Percentiles rank a stretch among this genome's conserved stretches.
phyloP scores from a whole-genome alignment of 805 yeast genomes.

The Grigorovia jiainica region DNA sequence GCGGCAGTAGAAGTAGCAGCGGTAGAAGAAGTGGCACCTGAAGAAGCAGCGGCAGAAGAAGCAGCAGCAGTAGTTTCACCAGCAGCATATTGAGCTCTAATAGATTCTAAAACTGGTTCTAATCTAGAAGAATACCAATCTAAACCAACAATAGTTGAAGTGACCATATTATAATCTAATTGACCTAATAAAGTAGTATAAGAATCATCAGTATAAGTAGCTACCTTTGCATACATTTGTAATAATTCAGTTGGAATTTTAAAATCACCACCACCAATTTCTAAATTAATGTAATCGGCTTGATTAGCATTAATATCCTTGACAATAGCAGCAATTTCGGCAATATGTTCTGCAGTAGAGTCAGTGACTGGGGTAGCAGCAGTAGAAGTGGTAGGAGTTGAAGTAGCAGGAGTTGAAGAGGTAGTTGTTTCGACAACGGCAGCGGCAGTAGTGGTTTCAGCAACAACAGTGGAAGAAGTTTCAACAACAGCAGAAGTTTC shows the following conservation, averaged over 20 bases:
- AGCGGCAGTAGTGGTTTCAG: background rate
- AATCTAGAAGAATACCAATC: constrained; percentile 28
- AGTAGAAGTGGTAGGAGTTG: constrained; percentile 13
- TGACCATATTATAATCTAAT: constrained; percentile 21
- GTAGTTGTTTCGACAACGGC: too few species aligned
- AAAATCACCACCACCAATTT: constrained; percentile 7
- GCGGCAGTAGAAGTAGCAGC: constrained; percentile 2
- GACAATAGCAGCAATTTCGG: constrained; percentile 16
- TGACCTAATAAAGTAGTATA: constrained; percentile 25
- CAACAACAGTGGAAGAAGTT: too few species aligned
- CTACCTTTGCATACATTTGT: constrained; percentile 18
- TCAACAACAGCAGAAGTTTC: too few species aligned
- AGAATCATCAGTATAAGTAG: constrained; percentile 28
- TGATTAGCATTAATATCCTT: constrained; percentile 10
- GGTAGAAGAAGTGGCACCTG: constrained; percentile 4
- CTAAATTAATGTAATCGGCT: constrained; percentile 9
- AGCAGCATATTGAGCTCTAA: constrained; percentile 3
- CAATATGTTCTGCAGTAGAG: constrained; percentile 12
- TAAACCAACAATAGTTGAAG: constrained; percentile 22
- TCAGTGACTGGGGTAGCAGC: constrained; percentile 15
- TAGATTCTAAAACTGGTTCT: constrained; percentile 9
- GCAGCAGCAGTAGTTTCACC: constrained; percentile 4
- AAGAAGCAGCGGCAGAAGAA: constrained; percentile 4
- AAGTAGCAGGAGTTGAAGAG: too few species aligned
- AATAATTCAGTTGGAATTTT: constrained; percentile 25